Conservation (phyloP, 202 grass and related monocot species). For the Hordeum pubiflorum region DNA sequence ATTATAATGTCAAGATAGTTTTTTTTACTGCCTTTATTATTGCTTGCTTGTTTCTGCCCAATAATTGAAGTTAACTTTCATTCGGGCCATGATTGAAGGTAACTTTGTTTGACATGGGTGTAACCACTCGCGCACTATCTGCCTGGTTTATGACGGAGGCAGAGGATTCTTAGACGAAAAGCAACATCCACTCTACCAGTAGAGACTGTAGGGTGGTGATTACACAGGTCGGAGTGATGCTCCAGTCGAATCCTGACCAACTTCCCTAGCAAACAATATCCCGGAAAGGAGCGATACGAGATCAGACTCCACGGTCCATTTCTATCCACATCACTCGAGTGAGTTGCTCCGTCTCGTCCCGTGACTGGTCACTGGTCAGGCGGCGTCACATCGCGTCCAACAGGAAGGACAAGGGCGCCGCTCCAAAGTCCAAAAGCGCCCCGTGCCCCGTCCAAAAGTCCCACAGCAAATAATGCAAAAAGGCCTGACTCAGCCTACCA, state of each 20-base stretch:
- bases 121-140: background rate
- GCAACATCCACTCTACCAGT: background rate
- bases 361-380: background rate
- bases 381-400: slow-evolving; percentile 16
- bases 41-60: background rate
- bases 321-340: background rate
- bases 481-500: background rate
- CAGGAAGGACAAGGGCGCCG: slow-evolving; percentile 18
- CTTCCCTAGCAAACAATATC: background rate
- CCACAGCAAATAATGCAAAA: slow-evolving; percentile 8
- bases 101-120: background rate
- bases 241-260: background rate
- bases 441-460: background rate
- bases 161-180: background rate
- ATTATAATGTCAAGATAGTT: background rate
- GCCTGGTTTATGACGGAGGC: background rate
- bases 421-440: slow-evolving; percentile 40
- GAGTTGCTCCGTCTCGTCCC: background rate
- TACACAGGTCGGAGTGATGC: background rate
- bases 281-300: background rate
- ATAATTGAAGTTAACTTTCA: slow-evolving; percentile 5
- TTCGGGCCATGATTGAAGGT: background rate
- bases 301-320: background rate
- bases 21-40: background rate
- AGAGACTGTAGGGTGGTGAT: too few species aligned